Percentiles rank a stretch among this genome's conserved stretches.
Conservation (phyloP, 108 stramenopile genomes). For the Licmophora abbreviata region DNA sequence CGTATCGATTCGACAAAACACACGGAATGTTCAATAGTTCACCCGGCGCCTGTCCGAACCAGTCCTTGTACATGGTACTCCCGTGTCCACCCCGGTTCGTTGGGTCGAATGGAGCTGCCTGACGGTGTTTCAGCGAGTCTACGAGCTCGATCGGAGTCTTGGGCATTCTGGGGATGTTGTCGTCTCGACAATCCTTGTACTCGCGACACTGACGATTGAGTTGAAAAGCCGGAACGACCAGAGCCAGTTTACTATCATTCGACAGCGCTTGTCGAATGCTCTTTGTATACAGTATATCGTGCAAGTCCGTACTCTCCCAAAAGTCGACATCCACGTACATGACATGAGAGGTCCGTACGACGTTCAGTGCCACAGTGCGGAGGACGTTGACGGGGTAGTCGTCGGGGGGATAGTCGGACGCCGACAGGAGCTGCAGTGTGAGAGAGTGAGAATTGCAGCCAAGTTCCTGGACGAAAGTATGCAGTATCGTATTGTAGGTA, state of each 20-base stretch:
- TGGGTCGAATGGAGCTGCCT: conserved; percentile 65
- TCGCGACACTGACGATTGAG: conserved; percentile 41
- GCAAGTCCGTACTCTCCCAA: conserved; percentile 63
- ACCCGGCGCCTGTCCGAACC: conserved; percentile 37
- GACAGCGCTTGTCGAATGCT: conserved; percentile 28
- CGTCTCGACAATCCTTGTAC: conserved; percentile 49
- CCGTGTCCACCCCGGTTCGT: conserved; percentile 80
- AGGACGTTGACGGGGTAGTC: conserved; percentile 88
- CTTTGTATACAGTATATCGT: conserved; percentile 25
- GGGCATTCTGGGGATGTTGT: conserved; percentile 65
- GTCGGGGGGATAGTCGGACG: conserved; percentile 21
- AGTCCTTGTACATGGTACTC: conserved; percentile 51
- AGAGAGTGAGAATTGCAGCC: conserved; percentile 26
- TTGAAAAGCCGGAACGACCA: conserved; percentile 81
- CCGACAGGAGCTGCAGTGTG: conserved; percentile 31
- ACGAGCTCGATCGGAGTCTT: conserved; percentile 27
- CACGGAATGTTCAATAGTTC: conserved; percentile 49
- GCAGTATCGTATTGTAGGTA: neutral
- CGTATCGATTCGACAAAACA: conserved; percentile 68
- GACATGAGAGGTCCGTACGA: conserved; percentile 61
- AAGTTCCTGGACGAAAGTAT: neutral
- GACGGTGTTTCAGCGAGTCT: conserved; percentile 5
- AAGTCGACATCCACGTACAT: conserved; percentile 88
- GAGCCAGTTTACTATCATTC: conserved; percentile 36
- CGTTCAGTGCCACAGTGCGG: conserved; percentile 69